Conservation (phyloP, 257 asterid species). For the Mitragyna speciosa region DNA sequence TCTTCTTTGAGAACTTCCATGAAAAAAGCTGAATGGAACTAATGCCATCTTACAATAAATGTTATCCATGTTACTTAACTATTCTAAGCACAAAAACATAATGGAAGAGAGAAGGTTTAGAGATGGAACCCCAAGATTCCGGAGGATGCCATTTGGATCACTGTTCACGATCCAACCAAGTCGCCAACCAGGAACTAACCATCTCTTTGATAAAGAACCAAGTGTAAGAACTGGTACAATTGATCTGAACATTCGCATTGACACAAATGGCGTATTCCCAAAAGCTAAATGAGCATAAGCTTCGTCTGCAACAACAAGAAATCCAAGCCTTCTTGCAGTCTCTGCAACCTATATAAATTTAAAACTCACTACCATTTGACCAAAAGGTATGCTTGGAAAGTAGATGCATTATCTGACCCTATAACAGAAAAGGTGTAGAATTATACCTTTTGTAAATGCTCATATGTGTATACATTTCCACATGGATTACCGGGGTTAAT, state of each 20-base stretch:
- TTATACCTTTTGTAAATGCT: constrained; percentile 59
- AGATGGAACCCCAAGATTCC: constrained; percentile 49
- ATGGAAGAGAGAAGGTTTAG: constrained; percentile 3
- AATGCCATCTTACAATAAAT: neutral
- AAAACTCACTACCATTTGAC: neutral
- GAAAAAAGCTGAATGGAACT: neutral
- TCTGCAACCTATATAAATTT: constrained; percentile 52
- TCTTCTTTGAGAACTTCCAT: neutral
- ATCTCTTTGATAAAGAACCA: constrained; percentile 69
- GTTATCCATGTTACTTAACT: too few species aligned
- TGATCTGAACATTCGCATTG: constrained; percentile 56
- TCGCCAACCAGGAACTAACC: constrained; percentile 82
- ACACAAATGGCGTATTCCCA: constrained; percentile 46
- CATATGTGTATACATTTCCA: constrained; percentile 56
- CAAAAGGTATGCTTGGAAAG: constrained; percentile 7
- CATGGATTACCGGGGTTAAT: constrained; percentile 80
- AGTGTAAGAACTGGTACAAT: constrained; percentile 51
- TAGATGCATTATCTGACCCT: neutral
- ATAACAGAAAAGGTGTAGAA: neutral
- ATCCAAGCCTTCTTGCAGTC: constrained; percentile 54
- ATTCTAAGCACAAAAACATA: neutral
- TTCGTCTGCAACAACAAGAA: constrained; percentile 64
- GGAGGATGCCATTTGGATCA: constrained; percentile 61
- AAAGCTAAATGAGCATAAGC: constrained; percentile 60
- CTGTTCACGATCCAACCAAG: constrained; percentile 61